Percentiles rank a stretch among this genome's conserved stretches.
Evolutionary conservation across 2,329 filamentous ascomycete genomes (phyloP).

Genomic region (Fusarium sp.): DNA sequence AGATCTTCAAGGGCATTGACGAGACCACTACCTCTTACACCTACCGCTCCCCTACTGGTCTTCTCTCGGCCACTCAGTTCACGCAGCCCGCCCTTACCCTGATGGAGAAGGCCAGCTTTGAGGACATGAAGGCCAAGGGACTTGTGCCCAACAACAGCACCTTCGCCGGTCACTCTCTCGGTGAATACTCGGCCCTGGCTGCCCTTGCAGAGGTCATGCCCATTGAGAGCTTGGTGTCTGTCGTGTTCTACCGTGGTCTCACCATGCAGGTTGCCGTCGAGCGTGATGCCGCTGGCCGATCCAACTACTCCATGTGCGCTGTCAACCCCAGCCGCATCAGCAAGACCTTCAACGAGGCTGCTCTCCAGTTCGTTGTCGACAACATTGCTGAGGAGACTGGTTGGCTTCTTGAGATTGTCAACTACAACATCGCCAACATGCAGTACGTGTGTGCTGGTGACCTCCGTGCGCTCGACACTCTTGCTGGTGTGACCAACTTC

Average conservation of each 20-base stretch:
- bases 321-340: constrained; percentile 98
- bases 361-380: constrained; percentile 95
- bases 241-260: constrained; percentile 98
- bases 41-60: constrained; percentile 92
- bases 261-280: constrained; percentile 99
- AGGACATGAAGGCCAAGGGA: constrained; percentile 98
- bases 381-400: constrained; percentile 93
- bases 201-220: constrained; percentile 98
- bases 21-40: constrained; percentile 96
- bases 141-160: constrained; percentile 96
- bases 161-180: constrained; percentile 97
- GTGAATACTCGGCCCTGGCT: constrained; percentile 97
- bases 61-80: constrained; percentile 97
- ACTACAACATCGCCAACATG: constrained; percentile 87
- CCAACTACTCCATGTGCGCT: constrained; percentile 99
- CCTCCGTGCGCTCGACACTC: constrained; percentile 77
- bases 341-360: constrained; percentile 98
- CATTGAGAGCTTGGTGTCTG: constrained; percentile 97
- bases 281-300: constrained; percentile 90
- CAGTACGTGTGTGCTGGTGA: constrained; percentile 81
- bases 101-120: constrained; percentile 99
- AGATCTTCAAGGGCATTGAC: constrained; percentile 98
- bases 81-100: constrained; percentile 96
- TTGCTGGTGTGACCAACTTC: constrained; percentile 89
- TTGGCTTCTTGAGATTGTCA: constrained; percentile 99